These are phyloP conservation scores for Ampelocalamus luodianensis DNA, from an alignment of 176 grass and related monocot species.

Conservation along the genomic window DNA sequence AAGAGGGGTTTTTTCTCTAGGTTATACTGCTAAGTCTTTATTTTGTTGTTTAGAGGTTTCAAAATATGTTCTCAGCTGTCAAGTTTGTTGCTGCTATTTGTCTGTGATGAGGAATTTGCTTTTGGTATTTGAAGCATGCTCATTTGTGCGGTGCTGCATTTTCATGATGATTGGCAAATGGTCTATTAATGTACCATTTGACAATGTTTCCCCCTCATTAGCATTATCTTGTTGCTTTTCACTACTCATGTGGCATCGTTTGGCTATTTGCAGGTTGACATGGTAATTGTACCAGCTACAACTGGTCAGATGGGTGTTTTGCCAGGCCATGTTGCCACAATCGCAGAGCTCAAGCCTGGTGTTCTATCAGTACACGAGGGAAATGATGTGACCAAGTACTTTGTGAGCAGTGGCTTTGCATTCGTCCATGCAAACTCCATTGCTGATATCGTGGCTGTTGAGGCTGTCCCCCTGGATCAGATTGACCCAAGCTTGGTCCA, in stretches of 20 bases:
- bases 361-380: constrained; percentile 94
- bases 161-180: not conserved
- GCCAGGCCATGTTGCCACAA: constrained; percentile 91
- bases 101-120: not conserved
- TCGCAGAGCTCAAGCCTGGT: constrained; percentile 89
- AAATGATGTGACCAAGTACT: constrained; percentile 84
- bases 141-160: not conserved
- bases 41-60: constrained; percentile 23
- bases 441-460: constrained; percentile 91
- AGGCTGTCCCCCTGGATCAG: constrained; percentile 77
- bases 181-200: not conserved
- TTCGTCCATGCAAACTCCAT: constrained; percentile 97
- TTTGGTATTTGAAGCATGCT: not conserved
- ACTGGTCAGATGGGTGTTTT: constrained; percentile 99
- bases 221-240: not conserved
- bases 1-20: not conserved
- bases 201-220: not conserved
- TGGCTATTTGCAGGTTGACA: constrained; percentile 77
- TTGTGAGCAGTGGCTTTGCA: constrained; percentile 98
- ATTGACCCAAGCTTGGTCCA: constrained; percentile 83
- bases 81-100: constrained; percentile 26
- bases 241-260: constrained; percentile 10
- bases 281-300: constrained; percentile 94
- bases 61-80: not conserved
- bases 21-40: not conserved